These are phyloP conservation scores for Mycena filopes DNA, from an alignment of 768 basidiomycete species.

Conservation along the genomic window DNA sequence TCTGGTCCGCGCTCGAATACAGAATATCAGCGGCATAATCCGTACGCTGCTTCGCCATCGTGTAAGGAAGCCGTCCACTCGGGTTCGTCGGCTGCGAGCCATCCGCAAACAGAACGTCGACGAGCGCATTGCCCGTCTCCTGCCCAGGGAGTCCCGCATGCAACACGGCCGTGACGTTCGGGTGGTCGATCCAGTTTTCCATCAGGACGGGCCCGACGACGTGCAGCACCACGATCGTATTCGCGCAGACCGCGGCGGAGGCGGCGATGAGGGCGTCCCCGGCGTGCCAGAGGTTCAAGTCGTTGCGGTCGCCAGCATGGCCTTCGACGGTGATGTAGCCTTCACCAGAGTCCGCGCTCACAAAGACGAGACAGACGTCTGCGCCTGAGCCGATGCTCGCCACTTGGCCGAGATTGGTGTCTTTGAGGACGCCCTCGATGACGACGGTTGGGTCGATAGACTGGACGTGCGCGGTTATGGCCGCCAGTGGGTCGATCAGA, in stretches of 20 bases:
- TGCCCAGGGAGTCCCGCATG: slow-evolving; percentile 63
- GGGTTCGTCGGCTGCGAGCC: slow-evolving; percentile 57
- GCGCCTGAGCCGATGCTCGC: slow-evolving; percentile 37
- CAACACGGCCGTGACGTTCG: slow-evolving; percentile 59
- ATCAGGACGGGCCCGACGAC: slow-evolving; percentile 66
- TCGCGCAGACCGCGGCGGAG: slow-evolving; percentile 61
- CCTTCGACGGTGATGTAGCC: slow-evolving; percentile 56
- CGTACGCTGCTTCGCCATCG: slow-evolving; percentile 60
- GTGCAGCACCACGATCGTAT: slow-evolving; percentile 72
- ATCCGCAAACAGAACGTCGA: slow-evolving; percentile 67
- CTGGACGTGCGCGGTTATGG: slow-evolving; percentile 39
- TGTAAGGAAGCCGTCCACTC: slow-evolving; percentile 58
- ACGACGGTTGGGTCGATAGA: slow-evolving; percentile 37
- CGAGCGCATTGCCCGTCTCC: slow-evolving; percentile 67
- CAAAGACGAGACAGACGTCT: slow-evolving; percentile 44
- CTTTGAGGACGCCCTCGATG: slow-evolving; percentile 39
- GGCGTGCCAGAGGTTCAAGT: slow-evolving; percentile 53
- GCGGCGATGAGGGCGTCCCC: slow-evolving; percentile 54
- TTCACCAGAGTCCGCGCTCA: slow-evolving; percentile 52
- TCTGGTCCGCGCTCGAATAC: background rate
- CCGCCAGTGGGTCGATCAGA: slow-evolving; percentile 36
- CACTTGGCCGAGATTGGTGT: slow-evolving; percentile 41
- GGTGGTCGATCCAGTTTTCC: slow-evolving; percentile 71
- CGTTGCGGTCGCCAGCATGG: slow-evolving; percentile 38
- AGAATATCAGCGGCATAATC: slow-evolving; percentile 56